Percentiles rank a stretch among this genome's conserved stretches.
Evolutionary conservation across 768 basidiomycete species (phyloP).

Genomic region (Podaxis mareebaensis): DNA sequence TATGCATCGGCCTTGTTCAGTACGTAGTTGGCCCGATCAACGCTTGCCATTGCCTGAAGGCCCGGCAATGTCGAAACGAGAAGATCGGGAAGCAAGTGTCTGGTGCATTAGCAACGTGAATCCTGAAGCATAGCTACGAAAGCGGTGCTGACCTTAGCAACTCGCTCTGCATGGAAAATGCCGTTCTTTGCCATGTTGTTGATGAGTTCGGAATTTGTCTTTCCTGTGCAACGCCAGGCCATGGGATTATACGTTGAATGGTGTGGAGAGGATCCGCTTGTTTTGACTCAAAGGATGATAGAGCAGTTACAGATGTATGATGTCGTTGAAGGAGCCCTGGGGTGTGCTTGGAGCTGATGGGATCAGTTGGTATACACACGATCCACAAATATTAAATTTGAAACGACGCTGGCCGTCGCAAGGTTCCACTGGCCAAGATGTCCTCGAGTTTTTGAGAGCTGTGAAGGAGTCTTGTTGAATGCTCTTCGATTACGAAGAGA

Average conservation of each 20-base stretch:
- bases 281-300: neutral
- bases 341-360: conserved; percentile 12
- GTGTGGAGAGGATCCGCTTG: neutral
- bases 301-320: neutral
- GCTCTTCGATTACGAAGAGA: neutral
- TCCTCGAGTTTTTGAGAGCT: neutral
- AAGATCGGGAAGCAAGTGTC: neutral
- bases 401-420: conserved; percentile 1
- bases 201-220: conserved; percentile 72
- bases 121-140: neutral
- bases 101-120: conserved; percentile 1
- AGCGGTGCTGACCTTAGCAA: conserved; percentile 48
- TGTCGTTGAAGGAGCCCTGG: neutral
- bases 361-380: conserved; percentile 7
- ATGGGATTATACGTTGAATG: conserved; percentile 35
- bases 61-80: neutral
- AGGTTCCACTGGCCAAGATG: neutral
- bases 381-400: neutral
- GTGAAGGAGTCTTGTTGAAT: neutral
- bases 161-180: conserved; percentile 57
- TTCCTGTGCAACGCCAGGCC: conserved; percentile 83
- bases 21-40: conserved; percentile 75
- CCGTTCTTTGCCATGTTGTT: conserved; percentile 56
- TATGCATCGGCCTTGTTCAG: conserved; percentile 55
- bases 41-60: conserved; percentile 63